Evolutionary conservation across 148 eudicot genomes (phyloP), one percentile per base, ranked within the genome.

Genomic region (Agrostemma githago): DNA sequence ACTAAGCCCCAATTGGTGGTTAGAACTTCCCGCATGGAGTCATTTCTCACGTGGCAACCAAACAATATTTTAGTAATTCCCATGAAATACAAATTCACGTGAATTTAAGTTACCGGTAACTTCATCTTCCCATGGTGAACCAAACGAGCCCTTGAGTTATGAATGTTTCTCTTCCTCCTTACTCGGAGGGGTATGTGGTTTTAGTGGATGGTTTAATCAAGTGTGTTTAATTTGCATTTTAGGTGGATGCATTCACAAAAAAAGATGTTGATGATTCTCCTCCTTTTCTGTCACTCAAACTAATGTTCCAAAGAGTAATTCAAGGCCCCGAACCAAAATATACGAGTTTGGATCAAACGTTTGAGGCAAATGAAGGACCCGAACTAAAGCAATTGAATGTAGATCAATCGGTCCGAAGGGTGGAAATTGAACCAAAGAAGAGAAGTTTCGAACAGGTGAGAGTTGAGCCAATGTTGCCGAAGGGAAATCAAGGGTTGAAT

Each of bases 211-310:
- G 2, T 48, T 44, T 48, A 8, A 48, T 12, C 9, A 48, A 8
- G 54, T 10, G 54, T 48, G 54, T 16, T 72, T 58, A 26, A 17
- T 78, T 21, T 48, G 15, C 19, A 6, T 76, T 20, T 15, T 77
- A 87, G 88, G 85, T 73, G 43, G 81, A 83, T 53, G 83, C 90
- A 66, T 83, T 77, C 73, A 17, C 57, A 37, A 72, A 37, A 37
- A 79, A 80, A 74, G 48, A 21, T 16, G 59, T 77, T 15, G 72
- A 70, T 21, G 14, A 46, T 38, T 74, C 69, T 40, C 78, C 83
- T 46, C 84, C 83, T 16, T 77, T 83, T 57, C 78, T 81, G 72
- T 37, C 57, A 60, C 82, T 67, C 40, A 42, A 41, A 12, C 44
- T 61, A 63, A 63, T 48, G 56, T 72, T 34, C 46, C 73, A 20